Percentiles rank a stretch among this genome's conserved stretches.
Conservation (phyloP, 805 yeast genomes). For the Tetrapisispora iriomotensis region DNA sequence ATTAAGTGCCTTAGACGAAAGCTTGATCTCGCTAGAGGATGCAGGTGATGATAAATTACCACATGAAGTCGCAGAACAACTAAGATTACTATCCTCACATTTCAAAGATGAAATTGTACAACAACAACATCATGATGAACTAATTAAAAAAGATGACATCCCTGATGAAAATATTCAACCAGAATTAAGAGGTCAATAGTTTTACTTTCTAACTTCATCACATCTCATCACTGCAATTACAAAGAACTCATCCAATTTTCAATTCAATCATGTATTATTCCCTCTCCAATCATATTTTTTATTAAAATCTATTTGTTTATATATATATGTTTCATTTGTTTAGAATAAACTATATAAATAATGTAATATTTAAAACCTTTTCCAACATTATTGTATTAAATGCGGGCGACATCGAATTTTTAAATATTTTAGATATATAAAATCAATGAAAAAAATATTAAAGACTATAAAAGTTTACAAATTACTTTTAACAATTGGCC, state of each 20-base stretch:
- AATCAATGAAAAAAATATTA: too few relatives aligned
- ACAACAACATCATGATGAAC: slow-evolving; percentile 11
- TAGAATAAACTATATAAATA: neutral
- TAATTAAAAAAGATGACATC: slow-evolving; percentile 15
- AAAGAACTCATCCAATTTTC: neutral
- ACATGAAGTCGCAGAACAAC: slow-evolving; percentile 29
- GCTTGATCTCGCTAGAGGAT: slow-evolving; percentile 19
- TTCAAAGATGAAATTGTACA: slow-evolving; percentile 26
- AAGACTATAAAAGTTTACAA: too few relatives aligned
- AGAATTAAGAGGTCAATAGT: slow-evolving; percentile 26
- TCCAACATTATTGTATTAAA: too few relatives aligned
- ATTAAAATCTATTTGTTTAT: neutral
- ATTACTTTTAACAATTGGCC: too few relatives aligned
- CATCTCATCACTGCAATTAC: neutral
- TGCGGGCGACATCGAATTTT: too few relatives aligned
- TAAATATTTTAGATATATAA: too few relatives aligned
- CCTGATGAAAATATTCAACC: slow-evolving; percentile 31
- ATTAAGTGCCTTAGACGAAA: slow-evolving; percentile 9
- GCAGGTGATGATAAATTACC: slow-evolving; percentile 27
- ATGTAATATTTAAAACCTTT: too few relatives aligned
- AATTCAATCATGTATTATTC: slow-evolving; percentile 3
- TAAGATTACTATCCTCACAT: slow-evolving; percentile 27
- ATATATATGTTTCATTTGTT: neutral
- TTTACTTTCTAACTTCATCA: neutral
- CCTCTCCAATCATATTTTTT: neutral